Evolutionary conservation across 176 grass and related monocot species (phyloP), one percentile per base, ranked within the genome.

Genomic region (Guadua angustifolia): DNA sequence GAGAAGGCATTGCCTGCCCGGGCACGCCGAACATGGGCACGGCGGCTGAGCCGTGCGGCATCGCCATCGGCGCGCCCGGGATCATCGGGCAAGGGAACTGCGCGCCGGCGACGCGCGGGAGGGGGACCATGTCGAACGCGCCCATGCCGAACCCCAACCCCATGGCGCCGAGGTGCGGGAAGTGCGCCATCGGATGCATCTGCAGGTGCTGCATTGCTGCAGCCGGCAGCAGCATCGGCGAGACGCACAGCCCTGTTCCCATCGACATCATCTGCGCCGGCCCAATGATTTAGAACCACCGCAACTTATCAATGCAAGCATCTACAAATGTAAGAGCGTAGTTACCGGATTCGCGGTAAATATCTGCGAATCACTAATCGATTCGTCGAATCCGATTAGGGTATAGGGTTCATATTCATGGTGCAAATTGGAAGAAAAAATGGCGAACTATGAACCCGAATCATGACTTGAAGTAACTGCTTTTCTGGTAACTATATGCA

Each of bases 101-200:
- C 19, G 53, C 72, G 21, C 4, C 61, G 33, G 53, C 55, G 66
- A n/a, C 73, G 74, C 68, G 75, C 14, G 71, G 45, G 71, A 59
- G 2, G 9, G 25, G 17, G 29, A 75, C 26, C 75, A 86, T 73
- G 84, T 86, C 88, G 78, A 72, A 89, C 6, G 69, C 32, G 60
- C 9, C 39, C 79, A 86, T 82, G 78, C 71, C 78, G 61, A 43
- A 85, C 11, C 87, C 83, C 14, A 85, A 52, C 0, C 83, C 82
- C 82, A 89, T 80, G 60, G 67, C 17, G 79, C 68, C 72, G 15
- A 62, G 82, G 50, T 85, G 77, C 5, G 69, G 75, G 67, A 81
- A 89, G 36, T 71, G 86, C 79, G 79, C 82, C 87, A 85, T 85
- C 9, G 69, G 69, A 2, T 66, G 83, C 83, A 85, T 69, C 64